Evolutionary conservation across 1,139 yeast species (phyloP), one percentile per base, ranked within the genome.

Genomic region (Wickerhamomyces sp.): DNA sequence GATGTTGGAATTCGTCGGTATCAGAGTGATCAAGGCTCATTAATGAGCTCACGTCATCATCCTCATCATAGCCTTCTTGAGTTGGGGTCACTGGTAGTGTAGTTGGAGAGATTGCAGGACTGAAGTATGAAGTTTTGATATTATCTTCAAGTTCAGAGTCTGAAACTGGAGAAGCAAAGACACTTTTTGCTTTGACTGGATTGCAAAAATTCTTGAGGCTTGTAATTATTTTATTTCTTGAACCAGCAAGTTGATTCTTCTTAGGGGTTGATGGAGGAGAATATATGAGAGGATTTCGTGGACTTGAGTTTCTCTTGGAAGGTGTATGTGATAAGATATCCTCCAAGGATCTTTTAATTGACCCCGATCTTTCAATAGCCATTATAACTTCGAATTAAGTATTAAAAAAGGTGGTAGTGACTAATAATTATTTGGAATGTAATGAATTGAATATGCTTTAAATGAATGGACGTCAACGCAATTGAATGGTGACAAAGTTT

Each of bases 381-480:
- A 40, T 41, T 28, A 33, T 39, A n/a, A n/a, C n/a, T n/a, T n/a
- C n/a, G 27, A 24, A 24, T 24, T 24, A 24, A 12, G n/a, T 24
- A 24, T 10, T 24, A 10, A 24, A 24, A 24, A 24, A 14, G 13
- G 14, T 26, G 28, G 21, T 7, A 13, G 15, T n/a, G n/a, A n/a
- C n/a, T n/a, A n/a, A n/a, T n/a, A n/a, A n/a, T n/a, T n/a, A n/a
- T n/a, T n/a, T n/a, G n/a, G n/a, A n/a, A n/a, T n/a, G n/a, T 34
- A 33, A 14, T 28, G 36, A 20, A 30, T 7, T 30, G 38, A 31
- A 22, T n/a, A 15, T 21, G 28, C 15, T 30, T 17, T 18, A 42
- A 53, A 54, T 30, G 58, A 54, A 32, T 49, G 58, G 58, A 54
- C 56, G 58, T 52, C 58, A 51, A 47, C 58, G 43, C 58, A 54